Evolutionary conservation across 169 alveolate species (phyloP).

Genomic region (Cryptosporidium ubiquitum): DNA sequence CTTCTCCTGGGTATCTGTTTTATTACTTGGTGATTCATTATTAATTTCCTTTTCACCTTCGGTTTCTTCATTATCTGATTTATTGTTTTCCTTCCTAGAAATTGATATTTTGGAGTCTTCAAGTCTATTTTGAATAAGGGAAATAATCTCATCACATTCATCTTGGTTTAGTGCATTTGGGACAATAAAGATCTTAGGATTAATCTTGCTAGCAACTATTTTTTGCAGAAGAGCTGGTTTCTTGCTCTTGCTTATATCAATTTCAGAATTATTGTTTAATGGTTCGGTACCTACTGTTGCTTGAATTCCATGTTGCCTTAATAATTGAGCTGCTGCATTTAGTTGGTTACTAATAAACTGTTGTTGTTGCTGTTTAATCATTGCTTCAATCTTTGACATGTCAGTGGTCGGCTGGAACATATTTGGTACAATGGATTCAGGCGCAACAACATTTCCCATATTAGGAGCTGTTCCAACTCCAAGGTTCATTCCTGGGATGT

Average conservation of each 20-base stretch:
- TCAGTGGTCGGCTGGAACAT: slow-evolving; percentile 7
- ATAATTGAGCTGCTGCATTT: slow-evolving; percentile 58
- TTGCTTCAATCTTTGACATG: slow-evolving; percentile 29
- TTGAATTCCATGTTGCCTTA: slow-evolving; percentile 73
- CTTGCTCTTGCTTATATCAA: slow-evolving; percentile 4
- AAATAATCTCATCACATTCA: slow-evolving; percentile 46
- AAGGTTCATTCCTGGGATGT: neutral
- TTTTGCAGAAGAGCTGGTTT: slow-evolving; percentile 51
- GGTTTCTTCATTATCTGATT: neutral
- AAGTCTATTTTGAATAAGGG: slow-evolving; percentile 20
- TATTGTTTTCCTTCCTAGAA: slow-evolving; percentile 1
- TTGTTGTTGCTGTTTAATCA: slow-evolving; percentile 56
- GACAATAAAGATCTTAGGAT: slow-evolving; percentile 44
- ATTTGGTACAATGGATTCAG: neutral
- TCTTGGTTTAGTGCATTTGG: slow-evolving; percentile 50
- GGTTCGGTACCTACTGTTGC: slow-evolving; percentile 67
- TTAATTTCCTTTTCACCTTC: neutral
- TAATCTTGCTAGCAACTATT: slow-evolving; percentile 61
- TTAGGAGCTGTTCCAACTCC: slow-evolving; percentile 1
- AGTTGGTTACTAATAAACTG: slow-evolving; percentile 31
- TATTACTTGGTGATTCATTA: neutral
- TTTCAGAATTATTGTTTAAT: neutral
- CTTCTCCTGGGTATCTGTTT: neutral
- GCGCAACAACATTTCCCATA: neutral
- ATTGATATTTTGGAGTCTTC: slow-evolving; percentile 56